Percentiles rank a stretch among this genome's conserved stretches.
These are phyloP conservation scores for Rhazya stricta DNA, from an alignment of 257 asterid species.

Conservation along the genomic window DNA sequence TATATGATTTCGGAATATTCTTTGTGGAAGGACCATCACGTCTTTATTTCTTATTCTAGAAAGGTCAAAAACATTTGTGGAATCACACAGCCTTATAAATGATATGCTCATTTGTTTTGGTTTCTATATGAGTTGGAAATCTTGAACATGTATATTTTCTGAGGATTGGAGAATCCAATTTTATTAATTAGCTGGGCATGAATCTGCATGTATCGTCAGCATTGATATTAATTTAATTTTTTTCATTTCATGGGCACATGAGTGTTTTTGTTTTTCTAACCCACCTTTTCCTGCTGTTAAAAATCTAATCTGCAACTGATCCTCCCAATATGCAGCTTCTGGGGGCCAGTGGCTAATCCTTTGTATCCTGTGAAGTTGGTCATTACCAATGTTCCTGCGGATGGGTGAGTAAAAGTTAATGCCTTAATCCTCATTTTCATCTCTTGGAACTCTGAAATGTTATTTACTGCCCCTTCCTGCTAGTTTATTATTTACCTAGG, in stretches of 20 bases:
- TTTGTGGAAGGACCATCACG: neutral
- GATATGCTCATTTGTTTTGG: neutral
- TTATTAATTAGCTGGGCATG: neutral
- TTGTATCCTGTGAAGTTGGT: slow-evolving; percentile 64
- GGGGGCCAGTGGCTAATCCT: slow-evolving; percentile 69
- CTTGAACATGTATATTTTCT: neutral
- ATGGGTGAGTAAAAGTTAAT: slow-evolving; percentile 53
- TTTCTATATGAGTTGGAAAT: neutral
- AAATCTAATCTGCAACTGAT: neutral
- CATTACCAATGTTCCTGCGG: slow-evolving; percentile 61
- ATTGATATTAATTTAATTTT: neutral
- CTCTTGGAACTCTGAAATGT: neutral
- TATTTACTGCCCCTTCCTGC: neutral
- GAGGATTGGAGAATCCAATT: neutral
- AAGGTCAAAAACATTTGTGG: neutral
- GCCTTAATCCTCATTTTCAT: neutral
- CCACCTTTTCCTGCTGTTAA: slow-evolving; percentile 7
- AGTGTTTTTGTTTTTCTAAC: neutral
- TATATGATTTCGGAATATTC: neutral
- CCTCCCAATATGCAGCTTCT: slow-evolving; percentile 57
- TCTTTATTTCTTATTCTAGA: neutral
- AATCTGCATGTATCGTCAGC: neutral
- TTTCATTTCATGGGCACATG: neutral
- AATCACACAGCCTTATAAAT: neutral
- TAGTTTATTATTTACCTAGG: neutral